Evolutionary conservation across 305 asterid genomes (phyloP), one percentile per base, ranked within the genome.

Genomic region (Euphrasia arctica): DNA sequence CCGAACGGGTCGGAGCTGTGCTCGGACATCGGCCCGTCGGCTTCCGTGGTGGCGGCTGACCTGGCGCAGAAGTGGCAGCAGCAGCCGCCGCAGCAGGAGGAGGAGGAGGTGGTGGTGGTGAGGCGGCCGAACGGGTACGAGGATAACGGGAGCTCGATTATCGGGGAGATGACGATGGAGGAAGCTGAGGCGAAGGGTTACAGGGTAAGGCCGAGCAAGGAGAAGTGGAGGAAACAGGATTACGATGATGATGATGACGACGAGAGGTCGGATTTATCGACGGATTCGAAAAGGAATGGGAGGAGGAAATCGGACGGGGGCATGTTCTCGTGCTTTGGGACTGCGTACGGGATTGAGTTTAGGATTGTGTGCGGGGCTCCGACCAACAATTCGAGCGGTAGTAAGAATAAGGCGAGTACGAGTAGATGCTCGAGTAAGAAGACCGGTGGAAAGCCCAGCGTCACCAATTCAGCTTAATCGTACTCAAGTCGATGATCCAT

Each of bases 21-120:
- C 65, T 90, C 97, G 0, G 97, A 87, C 28, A 80, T 90, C 1
- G 95, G 97, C 12, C 97, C 97, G 0, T 90, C 96, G 0, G 92
- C 92, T 4, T 87, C 97, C 0, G 62, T 87, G 5, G 92, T 90
- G 74, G 97, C 96, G 1, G 92, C 89, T 1, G 90, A 84, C 36
- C 57, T 87, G 25, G 83, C 84, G 27, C 59, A 47, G 71, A 79
- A 75, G 62, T 31, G 34, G 50, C 77, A 65, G 9, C 80, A 66
- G 0, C 55, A 11, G 0, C 63, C 55, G 4, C 69, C 50, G 0
- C 62, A 11, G 51, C 15, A 47, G 27, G 1, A 25, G 27, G 27
- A 25, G 27, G 27, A 25, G 27, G 27, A 25, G 50, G 14, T 25
- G 13, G 10, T 27, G 18, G 10, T 34, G 7, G 45, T 50, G 25